These are phyloP conservation scores for Claviceps pazoutovae DNA, from an alignment of 2,329 filamentous ascomycete genomes.

Conservation along the genomic window DNA sequence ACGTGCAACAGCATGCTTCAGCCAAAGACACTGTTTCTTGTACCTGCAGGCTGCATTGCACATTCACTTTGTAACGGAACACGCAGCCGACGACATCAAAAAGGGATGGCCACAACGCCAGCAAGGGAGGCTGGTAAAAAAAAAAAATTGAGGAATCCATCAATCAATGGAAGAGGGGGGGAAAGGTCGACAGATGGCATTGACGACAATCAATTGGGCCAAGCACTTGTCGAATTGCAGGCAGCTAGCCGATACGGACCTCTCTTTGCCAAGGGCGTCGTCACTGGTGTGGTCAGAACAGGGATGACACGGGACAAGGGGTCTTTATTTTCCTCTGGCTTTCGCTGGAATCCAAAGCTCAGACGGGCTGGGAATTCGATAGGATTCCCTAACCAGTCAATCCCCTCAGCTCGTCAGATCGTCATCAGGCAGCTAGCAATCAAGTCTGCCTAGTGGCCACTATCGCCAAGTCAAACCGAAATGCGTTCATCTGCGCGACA, in stretches of 20 bases:
- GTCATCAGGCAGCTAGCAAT: no score
- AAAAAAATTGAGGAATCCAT: background rate
- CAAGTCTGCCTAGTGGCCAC: no score
- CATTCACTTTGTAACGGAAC: background rate
- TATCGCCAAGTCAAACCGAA: no score
- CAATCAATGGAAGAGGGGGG: background rate
- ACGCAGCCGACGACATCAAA: background rate
- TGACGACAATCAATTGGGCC: conserved; percentile 1
- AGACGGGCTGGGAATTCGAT: background rate
- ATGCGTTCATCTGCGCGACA: no score
- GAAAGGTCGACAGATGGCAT: background rate
- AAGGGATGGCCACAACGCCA: background rate
- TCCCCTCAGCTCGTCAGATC: no score
- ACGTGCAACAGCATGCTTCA: background rate
- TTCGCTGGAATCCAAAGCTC: background rate
- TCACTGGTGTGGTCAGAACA: background rate
- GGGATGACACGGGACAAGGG: background rate
- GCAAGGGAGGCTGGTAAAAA: background rate
- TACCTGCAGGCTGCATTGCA: background rate
- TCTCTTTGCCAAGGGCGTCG: conserved; percentile 1
- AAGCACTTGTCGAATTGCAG: background rate
- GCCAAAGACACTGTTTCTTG: background rate
- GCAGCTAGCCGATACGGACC: background rate
- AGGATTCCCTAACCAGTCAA: background rate
- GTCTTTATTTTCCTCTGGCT: no score